These are phyloP conservation scores for Gentiana straminea DNA, from an alignment of 257 asterid genomes.

Conservation along the genomic window DNA sequence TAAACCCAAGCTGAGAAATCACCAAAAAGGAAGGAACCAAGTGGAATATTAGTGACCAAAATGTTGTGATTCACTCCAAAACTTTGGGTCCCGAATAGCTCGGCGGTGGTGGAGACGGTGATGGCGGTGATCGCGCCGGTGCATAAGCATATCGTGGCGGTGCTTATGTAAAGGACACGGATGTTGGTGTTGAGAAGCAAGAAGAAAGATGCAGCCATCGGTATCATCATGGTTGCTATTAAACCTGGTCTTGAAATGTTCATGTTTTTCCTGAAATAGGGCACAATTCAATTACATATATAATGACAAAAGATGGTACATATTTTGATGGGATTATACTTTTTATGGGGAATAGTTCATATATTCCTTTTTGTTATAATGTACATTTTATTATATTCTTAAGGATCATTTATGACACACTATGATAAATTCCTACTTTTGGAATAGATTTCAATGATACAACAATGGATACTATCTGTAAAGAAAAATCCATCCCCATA, in stretches of 20 bases:
- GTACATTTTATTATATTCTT: too few relatives aligned
- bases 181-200: constrained; percentile 22
- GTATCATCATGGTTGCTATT: constrained; percentile 56
- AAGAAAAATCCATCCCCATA: too few relatives aligned
- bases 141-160: constrained; percentile 55
- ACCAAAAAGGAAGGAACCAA: constrained; percentile 64
- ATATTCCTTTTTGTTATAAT: too few relatives aligned
- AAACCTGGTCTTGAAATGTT: constrained; percentile 45
- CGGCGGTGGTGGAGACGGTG: constrained; percentile 58
- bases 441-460: too few relatives aligned
- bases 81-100: constrained; percentile 49
- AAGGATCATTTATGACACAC: too few relatives aligned
- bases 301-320: too few relatives aligned
- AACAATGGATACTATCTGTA: too few relatives aligned
- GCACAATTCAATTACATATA: too few relatives aligned
- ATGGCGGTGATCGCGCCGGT: constrained; percentile 68
- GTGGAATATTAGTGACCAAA: constrained; percentile 51
- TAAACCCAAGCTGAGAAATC: constrained; percentile 51
- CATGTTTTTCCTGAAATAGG: constrained; percentile 24
- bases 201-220: constrained; percentile 67
- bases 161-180: constrained; percentile 33
- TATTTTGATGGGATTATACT: too few relatives aligned
- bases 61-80: constrained; percentile 69
- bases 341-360: too few relatives aligned
- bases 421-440: too few relatives aligned